These are phyloP conservation scores for Rhododendron henanense DNA, from an alignment of 148 eudicot genomes.

Conservation along the genomic window DNA sequence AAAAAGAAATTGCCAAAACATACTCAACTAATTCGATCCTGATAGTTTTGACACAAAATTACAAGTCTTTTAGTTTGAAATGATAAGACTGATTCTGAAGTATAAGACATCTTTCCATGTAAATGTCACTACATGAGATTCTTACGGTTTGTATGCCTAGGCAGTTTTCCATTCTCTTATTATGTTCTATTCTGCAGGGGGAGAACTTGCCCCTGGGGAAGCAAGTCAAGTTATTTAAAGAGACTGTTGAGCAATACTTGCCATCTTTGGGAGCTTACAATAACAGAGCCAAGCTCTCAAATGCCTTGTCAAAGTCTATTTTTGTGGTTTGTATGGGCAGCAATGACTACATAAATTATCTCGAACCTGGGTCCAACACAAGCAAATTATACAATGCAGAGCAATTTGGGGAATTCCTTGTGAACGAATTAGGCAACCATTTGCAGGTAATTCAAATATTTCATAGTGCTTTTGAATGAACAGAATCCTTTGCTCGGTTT, in stretches of 20 bases:
- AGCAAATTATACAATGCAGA: not conserved
- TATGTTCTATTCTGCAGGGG: not conserved
- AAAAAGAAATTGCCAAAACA: not conserved
- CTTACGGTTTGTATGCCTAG: not conserved
- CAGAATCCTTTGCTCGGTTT: too few relatives aligned
- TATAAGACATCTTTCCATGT: too few relatives aligned
- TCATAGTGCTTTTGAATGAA: not conserved
- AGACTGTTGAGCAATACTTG: not conserved
- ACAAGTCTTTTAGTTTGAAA: not conserved
- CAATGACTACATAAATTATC: constrained; percentile 17
- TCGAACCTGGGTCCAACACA: not conserved
- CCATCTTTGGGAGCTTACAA: not conserved
- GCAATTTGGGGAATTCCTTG: constrained; percentile 12
- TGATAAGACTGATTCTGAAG: too few relatives aligned
- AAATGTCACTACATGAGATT: too few relatives aligned
- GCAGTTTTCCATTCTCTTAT: not conserved
- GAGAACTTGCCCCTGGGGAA: constrained; percentile 8
- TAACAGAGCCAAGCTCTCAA: not conserved
- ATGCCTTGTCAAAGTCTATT: constrained; percentile 2
- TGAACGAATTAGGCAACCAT: constrained; percentile 8
- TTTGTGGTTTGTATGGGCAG: constrained; percentile 15
- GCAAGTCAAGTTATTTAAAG: constrained; percentile 11
- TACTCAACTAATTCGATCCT: not conserved
- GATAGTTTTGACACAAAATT: not conserved
- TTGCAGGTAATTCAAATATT: not conserved